These are phyloP conservation scores for Senna tora DNA, from an alignment of 306 rosid genomes.

Conservation along the genomic window DNA sequence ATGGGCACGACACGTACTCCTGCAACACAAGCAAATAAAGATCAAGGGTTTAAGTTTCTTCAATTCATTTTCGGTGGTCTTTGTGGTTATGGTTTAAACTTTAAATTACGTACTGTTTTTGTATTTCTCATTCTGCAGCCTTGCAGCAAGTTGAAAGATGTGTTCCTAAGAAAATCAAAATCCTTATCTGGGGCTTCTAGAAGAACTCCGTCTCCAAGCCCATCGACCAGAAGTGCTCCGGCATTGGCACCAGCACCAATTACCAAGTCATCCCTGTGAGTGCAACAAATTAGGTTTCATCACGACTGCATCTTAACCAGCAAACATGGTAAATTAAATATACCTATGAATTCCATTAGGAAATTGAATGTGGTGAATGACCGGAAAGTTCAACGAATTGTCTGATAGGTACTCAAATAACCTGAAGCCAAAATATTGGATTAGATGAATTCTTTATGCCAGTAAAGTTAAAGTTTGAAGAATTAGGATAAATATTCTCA, in stretches of 20 bases:
- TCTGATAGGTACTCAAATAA: conserved; percentile 81
- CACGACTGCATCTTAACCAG: conserved; percentile 29
- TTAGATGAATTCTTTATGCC: conserved; percentile 17
- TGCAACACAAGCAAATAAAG: conserved; percentile 48
- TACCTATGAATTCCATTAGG: conserved; percentile 89
- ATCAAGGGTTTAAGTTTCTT: not conserved
- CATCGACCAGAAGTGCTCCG: conserved; percentile 95
- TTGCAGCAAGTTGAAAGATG: conserved; percentile 96
- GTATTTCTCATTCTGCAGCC: conserved; percentile 99
- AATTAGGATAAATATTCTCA: conserved; percentile 36
- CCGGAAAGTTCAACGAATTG: conserved; percentile 75
- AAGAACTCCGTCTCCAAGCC: conserved; percentile 95
- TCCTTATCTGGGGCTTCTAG: conserved; percentile 86
- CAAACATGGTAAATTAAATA: conserved; percentile 14
- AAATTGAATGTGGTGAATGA: conserved; percentile 91
- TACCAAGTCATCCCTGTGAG: conserved; percentile 87
- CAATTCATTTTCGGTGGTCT: conserved; percentile 7
- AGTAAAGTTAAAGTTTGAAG: not conserved
- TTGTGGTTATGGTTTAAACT: not conserved
- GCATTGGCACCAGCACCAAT: conserved; percentile 89
- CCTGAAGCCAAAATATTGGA: conserved; percentile 47
- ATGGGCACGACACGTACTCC: conserved; percentile 99
- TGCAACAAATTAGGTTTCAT: conserved; percentile 26
- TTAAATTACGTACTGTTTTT: conserved; percentile 75
- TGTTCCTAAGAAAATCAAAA: conserved; percentile 81